phyloP scores from a whole-genome alignment of 2,329 filamentous ascomycete species.

The Penicillium palitans region DNA sequence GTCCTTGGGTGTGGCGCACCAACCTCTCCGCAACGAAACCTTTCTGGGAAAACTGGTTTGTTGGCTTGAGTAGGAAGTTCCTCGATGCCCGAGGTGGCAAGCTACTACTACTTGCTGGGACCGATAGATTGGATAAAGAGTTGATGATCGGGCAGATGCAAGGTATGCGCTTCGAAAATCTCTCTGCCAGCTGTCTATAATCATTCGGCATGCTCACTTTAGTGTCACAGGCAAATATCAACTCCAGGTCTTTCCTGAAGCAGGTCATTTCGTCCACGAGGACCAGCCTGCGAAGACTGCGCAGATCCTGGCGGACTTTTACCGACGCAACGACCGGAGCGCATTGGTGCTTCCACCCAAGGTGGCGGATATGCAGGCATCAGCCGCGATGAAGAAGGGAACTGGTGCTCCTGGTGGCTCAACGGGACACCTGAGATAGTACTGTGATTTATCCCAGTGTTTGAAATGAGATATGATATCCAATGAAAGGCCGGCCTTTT shows the following conservation, averaged over 20 bases:
- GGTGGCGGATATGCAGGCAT: conserved; percentile 67
- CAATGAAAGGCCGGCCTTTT: not conserved
- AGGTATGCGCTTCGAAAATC: conserved; percentile 54
- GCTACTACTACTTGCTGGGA: conserved; percentile 79
- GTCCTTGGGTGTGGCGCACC: conserved; percentile 80
- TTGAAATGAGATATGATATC: not conserved
- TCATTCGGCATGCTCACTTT: not conserved
- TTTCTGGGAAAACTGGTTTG: conserved; percentile 95
- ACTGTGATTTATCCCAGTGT: not conserved
- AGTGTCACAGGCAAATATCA: conserved; percentile 73
- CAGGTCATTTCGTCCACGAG: conserved; percentile 95
- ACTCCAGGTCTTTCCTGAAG: conserved; percentile 88
- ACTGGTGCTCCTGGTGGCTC: conserved; percentile 15
- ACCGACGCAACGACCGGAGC: conserved; percentile 83
- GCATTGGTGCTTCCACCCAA: conserved; percentile 87
- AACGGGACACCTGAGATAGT: conserved; percentile 5
- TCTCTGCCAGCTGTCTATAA: not conserved
- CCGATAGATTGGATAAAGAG: conserved; percentile 86
- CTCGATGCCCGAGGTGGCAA: conserved; percentile 79
- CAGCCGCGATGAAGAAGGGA: conserved; percentile 43
- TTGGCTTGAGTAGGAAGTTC: conserved; percentile 84
- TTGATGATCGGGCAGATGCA: conserved; percentile 97
- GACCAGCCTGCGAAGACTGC: conserved; percentile 91
- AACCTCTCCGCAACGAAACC: conserved; percentile 79
- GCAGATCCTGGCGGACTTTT: conserved; percentile 82